A percentile compares a stretch with the other conserved stretches of the same genome.
Evolutionary conservation across 2,329 filamentous ascomycete species (phyloP).

Genomic region (Ascochyta clinopodiicola): DNA sequence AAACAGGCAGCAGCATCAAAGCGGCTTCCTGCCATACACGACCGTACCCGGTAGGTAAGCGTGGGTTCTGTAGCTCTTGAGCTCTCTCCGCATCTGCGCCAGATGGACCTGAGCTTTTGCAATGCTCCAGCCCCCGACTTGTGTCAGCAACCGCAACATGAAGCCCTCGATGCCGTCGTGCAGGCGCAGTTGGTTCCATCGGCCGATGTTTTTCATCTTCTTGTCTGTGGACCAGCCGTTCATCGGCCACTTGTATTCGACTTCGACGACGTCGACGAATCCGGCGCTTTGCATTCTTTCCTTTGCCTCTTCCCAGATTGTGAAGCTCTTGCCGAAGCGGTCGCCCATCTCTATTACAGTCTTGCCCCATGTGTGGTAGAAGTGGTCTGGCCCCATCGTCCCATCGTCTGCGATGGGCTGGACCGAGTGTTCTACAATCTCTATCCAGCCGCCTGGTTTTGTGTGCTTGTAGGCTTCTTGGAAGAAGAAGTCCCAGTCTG

Average conservation of each 20-base stretch:
- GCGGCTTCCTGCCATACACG: constrained; percentile 46
- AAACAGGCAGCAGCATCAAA: constrained; percentile 1
- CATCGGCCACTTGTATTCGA: constrained; percentile 46
- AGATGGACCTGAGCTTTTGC: constrained; percentile 46
- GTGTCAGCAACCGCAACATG: constrained; percentile 46
- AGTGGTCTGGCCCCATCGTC: constrained; percentile 47
- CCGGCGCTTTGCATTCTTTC: constrained; percentile 40
- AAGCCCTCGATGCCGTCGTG: constrained; percentile 49
- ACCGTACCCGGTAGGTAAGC: constrained; percentile 47
- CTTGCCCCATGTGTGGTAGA: constrained; percentile 45
- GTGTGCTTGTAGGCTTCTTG: constrained; percentile 43
- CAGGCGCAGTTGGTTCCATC: constrained; percentile 46
- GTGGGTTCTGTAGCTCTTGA: constrained; percentile 43
- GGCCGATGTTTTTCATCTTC: constrained; percentile 45
- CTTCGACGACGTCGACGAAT: constrained; percentile 44
- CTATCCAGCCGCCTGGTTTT: constrained; percentile 53
- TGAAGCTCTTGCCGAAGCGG: constrained; percentile 48
- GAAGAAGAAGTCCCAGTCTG: constrained; percentile 55
- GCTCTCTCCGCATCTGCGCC: constrained; percentile 45
- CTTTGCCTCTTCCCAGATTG: constrained; percentile 45
- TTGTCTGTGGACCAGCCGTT: constrained; percentile 43
- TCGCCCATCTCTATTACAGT: constrained; percentile 46
- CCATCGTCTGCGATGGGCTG: constrained; percentile 51
- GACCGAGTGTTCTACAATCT: constrained; percentile 53
- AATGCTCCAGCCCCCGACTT: constrained; percentile 44